A percentile compares a stretch with the other conserved stretches of the same genome.
Evolutionary conservation across 2,329 filamentous ascomycete species (phyloP).

Genomic region (Calonectria pteridis): DNA sequence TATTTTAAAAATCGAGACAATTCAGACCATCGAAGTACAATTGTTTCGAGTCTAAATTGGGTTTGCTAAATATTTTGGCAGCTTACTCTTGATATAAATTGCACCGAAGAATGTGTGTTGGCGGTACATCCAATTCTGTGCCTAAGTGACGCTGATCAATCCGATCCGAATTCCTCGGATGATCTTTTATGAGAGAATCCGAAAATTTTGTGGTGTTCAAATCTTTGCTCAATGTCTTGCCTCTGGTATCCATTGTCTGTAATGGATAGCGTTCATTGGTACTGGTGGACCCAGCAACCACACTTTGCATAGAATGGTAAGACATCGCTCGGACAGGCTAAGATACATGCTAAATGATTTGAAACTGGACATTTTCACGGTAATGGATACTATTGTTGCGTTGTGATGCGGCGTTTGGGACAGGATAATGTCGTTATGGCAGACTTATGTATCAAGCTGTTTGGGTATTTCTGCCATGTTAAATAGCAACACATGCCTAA

Average conservation of each 20-base stretch:
- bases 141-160: neutral
- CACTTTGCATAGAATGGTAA: neutral
- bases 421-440: neutral
- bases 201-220: neutral
- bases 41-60: neutral
- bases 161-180: neutral
- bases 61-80: rapidly evolving
- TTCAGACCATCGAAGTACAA: neutral
- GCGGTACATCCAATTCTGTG: neutral
- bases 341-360: neutral
- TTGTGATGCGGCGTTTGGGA: neutral
- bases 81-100: neutral
- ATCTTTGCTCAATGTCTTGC: neutral
- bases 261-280: neutral
- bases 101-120: neutral
- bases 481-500: neutral
- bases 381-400: neutral
- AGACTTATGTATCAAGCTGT: neutral
- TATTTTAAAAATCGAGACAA: neutral
- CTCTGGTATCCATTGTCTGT: neutral
- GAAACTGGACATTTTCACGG: neutral
- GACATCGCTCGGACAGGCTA: neutral
- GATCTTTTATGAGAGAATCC: neutral
- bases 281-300: neutral
- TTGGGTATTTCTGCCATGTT: neutral